Evolutionary conservation across 2,329 filamentous ascomycete species (phyloP).

Genomic region (Lomentospora prolificans): DNA sequence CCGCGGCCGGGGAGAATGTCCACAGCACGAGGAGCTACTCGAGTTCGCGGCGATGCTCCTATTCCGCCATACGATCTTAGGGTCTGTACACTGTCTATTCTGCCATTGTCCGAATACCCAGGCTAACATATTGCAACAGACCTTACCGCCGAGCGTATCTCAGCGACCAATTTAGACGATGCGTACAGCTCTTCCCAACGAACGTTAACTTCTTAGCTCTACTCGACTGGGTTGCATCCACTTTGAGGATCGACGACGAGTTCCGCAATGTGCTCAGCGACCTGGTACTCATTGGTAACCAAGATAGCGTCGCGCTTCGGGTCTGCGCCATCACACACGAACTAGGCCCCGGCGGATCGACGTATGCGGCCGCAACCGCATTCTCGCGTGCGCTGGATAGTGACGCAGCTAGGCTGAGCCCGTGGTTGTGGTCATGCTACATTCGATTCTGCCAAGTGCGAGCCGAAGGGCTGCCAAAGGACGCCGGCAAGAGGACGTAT

Average conservation of each 20-base stretch:
- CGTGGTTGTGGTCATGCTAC: slow-evolving; percentile 39
- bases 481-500: slow-evolving; percentile 36
- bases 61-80: slow-evolving; percentile 51
- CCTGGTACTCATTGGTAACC: slow-evolving; percentile 30
- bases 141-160: slow-evolving; percentile 60
- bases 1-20: slow-evolving; percentile 21
- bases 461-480: slow-evolving; percentile 22
- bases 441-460: slow-evolving; percentile 33
- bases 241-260: slow-evolving; percentile 65
- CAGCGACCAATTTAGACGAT: slow-evolving; percentile 49
- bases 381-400: slow-evolving; percentile 41
- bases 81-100: slow-evolving; percentile 29
- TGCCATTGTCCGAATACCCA: background rate
- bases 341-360: slow-evolving; percentile 31
- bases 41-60: slow-evolving; percentile 61
- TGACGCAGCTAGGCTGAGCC: slow-evolving; percentile 27
- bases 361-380: slow-evolving; percentile 37
- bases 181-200: slow-evolving; percentile 55
- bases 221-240: slow-evolving; percentile 63
- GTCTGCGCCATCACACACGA: slow-evolving; percentile 44
- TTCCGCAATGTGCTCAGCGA: slow-evolving; percentile 56
- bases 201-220: slow-evolving; percentile 70
- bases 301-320: slow-evolving; percentile 34
- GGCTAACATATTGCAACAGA: no score
- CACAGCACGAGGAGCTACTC: slow-evolving; percentile 52